phyloP scores from a whole-genome alignment of 148 eudicot species.

The Polygonum aviculare region DNA sequence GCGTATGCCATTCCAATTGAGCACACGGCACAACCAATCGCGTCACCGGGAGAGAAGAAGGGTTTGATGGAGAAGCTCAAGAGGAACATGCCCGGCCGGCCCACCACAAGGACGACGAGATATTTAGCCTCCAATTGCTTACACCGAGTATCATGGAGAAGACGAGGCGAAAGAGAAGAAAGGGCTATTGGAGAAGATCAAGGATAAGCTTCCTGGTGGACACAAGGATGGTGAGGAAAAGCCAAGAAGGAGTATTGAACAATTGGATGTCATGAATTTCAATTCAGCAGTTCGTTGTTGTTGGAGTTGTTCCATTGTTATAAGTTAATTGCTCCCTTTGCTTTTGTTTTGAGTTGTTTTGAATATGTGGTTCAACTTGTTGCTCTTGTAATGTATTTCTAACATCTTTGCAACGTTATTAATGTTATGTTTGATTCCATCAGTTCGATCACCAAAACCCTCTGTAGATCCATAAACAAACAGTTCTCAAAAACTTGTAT shows the following conservation, averaged over 20 bases:
- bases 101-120: slow-evolving; percentile 18
- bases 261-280: not conserved
- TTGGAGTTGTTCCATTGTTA: not conserved
- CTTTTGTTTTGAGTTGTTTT: not conserved
- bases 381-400: not conserved
- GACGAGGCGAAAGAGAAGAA: slow-evolving; percentile 12
- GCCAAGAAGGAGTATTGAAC: not conserved
- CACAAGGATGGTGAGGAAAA: not conserved
- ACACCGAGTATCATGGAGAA: not conserved
- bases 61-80: slow-evolving; percentile 59
- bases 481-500: too few relatives aligned
- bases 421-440: too few relatives aligned
- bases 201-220: not conserved
- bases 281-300: not conserved
- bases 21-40: not conserved
- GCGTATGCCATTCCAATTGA: not conserved
- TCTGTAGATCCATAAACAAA: too few relatives aligned
- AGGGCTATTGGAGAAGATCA: slow-evolving; percentile 4
- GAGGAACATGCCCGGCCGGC: slow-evolving; percentile 44
- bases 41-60: slow-evolving; percentile 28
- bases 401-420: not conserved
- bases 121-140: too few relatives aligned
- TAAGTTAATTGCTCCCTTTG: not conserved
- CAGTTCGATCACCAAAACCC: too few relatives aligned
- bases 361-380: not conserved